Evolutionary conservation across 2,329 filamentous ascomycete species (phyloP).

Genomic region (Fusarium bactridioides): DNA sequence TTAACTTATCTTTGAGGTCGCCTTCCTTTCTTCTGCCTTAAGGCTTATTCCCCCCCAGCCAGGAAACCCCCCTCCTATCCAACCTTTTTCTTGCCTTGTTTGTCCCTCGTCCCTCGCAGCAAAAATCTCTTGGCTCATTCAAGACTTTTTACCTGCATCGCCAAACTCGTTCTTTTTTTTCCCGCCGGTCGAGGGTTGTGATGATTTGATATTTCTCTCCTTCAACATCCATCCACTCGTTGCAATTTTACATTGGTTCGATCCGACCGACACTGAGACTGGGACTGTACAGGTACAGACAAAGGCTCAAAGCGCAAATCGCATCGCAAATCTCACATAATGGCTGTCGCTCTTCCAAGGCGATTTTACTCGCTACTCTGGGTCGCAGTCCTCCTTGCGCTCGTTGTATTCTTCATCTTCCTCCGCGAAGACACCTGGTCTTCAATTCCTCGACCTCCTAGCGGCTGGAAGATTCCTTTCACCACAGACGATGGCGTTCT

Average conservation of each 20-base stretch:
- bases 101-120: not conserved
- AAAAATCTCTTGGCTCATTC: conserved; percentile 17
- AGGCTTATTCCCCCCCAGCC: not conserved
- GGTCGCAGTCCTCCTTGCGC: conserved; percentile 25
- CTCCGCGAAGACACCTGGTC: conserved; percentile 33
- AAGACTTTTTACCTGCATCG: not conserved
- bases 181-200: conserved; percentile 22
- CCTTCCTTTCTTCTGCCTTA: conserved; percentile 10
- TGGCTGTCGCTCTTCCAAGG: conserved; percentile 32
- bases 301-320: not conserved
- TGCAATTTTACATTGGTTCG: not conserved
- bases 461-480: conserved; percentile 37
- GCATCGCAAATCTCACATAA: conserved; percentile 2
- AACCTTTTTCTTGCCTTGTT: not conserved
- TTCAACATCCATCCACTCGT: conserved; percentile 13
- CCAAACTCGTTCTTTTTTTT: conserved; percentile 7
- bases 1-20: conserved; percentile 3
- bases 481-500: conserved; percentile 37
- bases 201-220: conserved; percentile 22
- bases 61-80: not conserved
- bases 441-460: conserved; percentile 29
- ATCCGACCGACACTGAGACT: not conserved
- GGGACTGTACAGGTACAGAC: not conserved
- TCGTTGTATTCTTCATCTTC: conserved; percentile 32
- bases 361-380: conserved; percentile 35